Percentiles rank a stretch among this genome's conserved stretches.
These are phyloP conservation scores for Cladosporium sp. DNA, from an alignment of 2,329 filamentous ascomycete genomes.

Conservation along the genomic window DNA sequence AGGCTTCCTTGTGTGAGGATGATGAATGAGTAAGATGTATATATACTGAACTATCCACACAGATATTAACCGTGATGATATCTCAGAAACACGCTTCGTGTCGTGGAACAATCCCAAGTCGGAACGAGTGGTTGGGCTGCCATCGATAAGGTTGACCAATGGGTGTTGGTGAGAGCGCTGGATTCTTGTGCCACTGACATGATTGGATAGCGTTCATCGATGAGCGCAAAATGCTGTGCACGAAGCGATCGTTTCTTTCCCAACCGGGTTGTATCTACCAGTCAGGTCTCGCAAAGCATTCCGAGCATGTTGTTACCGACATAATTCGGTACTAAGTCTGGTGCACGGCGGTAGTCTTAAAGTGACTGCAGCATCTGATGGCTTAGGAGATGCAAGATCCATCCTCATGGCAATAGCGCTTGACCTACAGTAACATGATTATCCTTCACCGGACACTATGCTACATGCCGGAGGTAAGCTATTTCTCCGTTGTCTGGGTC, in stretches of 20 bases:
- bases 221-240: too few relatives aligned
- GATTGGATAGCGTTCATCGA: neutral
- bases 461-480: neutral
- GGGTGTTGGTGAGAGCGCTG: neutral
- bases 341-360: neutral
- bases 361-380: neutral
- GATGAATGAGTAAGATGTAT: too few relatives aligned
- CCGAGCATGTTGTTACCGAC: neutral
- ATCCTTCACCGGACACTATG: neutral
- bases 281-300: neutral
- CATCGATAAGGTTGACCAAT: neutral
- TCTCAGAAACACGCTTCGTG: neutral
- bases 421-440: neutral
- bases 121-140: neutral
- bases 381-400: neutral
- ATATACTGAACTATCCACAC: too few relatives aligned
- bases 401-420: neutral
- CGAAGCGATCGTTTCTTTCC: neutral
- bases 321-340: neutral
- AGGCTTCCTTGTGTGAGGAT: neutral
- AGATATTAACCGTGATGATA: neutral
- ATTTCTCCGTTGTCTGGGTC: neutral
- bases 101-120: neutral
- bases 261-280: neutral
- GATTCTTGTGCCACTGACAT: neutral